Base-by-base conservation (phyloP, 2,329 filamentous ascomycete genomes). In the Esteya vermicola region DNA sequence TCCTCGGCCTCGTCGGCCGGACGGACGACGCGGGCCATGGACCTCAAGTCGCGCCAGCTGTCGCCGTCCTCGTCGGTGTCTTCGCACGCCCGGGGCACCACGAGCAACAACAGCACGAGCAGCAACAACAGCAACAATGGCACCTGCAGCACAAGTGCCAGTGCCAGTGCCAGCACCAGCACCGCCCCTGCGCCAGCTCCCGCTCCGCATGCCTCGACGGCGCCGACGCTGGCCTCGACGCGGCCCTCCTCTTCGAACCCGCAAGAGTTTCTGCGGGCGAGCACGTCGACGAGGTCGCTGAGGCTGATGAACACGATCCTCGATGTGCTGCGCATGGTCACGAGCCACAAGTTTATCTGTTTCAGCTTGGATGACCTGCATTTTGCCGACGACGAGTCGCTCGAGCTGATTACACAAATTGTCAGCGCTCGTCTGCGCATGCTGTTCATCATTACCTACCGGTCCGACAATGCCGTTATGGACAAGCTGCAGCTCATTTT, bases 281-380 rank as follows among this genome's bases (percentile, higher is more conserved):
- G 74, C 25, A 58, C 65, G 1, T 67, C 74, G 6, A 75, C 70
- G 10, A 78, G 77, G 53, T 72, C 68, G 2, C 80, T 85, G 47
- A 77, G 85, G 12, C 70, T 94, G 41, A 83, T 89, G 68, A 89
- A 86, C 52, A 88, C 84, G 2, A 89, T 93, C 50, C 63, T 94
- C 34, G 88, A 95, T 49, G 80, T 94, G 9, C 59, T 95, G 38
- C 75, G 84, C 39, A 74, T 93, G 32, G 78, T 96, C 41, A 81
- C 85, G 0, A 69, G 78, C 18, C 78, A 88, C 54, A 91, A 88
- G 51, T 78, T 94, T 51, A 86, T 94, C 40, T 93, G 85, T 52
- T 78, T 94, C 50, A 86, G 79, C 50, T 61, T 95, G 22, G 89
- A 95, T 52, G 89, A 95, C 57, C 62, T 95, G 25, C 86, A 95